Percentiles rank a stretch among this genome's conserved stretches.
These are phyloP conservation scores for Boletus sp. DNA, from an alignment of 768 basidiomycete species.

Conservation along the genomic window DNA sequence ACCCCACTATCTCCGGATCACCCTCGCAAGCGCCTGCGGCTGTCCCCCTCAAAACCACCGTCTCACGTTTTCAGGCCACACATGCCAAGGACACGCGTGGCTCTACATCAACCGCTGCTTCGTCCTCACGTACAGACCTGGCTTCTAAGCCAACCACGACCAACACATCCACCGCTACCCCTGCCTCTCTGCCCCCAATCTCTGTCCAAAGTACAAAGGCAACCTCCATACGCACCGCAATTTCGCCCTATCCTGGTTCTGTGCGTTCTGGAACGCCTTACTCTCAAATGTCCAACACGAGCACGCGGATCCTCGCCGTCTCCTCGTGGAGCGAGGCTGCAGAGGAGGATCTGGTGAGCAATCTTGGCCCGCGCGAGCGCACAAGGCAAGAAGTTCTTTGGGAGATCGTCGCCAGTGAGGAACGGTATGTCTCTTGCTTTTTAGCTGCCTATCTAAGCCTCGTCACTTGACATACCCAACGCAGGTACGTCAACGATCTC, in stretches of 20 bases:
- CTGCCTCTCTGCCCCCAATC: constrained; percentile 58
- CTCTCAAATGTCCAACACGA: constrained; percentile 69
- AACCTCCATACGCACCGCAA: constrained; percentile 60
- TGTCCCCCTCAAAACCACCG: constrained; percentile 54
- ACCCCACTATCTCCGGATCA: constrained; percentile 32
- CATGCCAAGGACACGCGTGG: constrained; percentile 67
- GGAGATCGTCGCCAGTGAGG: constrained; percentile 95
- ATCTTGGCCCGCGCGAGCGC: constrained; percentile 89
- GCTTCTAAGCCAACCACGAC: constrained; percentile 42
- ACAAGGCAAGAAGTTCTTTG: constrained; percentile 95
- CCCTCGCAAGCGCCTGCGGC: constrained; percentile 25
- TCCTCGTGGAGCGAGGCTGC: constrained; percentile 92
- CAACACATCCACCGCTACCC: constrained; percentile 46
- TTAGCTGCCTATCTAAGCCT: constrained; percentile 8
- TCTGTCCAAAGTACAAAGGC: constrained; percentile 50
- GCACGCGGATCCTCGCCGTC: constrained; percentile 72
- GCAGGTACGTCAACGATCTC: constrained; percentile 89
- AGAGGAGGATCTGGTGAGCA: constrained; percentile 89
- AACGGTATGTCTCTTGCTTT: constrained; percentile 55
- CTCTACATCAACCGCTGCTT: constrained; percentile 60
- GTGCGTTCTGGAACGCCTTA: constrained; percentile 80
- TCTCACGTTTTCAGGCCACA: constrained; percentile 73
- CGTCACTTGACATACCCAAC: constrained; percentile 11
- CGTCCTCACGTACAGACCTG: constrained; percentile 61
- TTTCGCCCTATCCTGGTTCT: constrained; percentile 65